A percentile compares a stretch with the other conserved stretches of the same genome.
Evolutionary conservation across 2,329 filamentous ascomycete species (phyloP).

Genomic region (Colletotrichum sp.): DNA sequence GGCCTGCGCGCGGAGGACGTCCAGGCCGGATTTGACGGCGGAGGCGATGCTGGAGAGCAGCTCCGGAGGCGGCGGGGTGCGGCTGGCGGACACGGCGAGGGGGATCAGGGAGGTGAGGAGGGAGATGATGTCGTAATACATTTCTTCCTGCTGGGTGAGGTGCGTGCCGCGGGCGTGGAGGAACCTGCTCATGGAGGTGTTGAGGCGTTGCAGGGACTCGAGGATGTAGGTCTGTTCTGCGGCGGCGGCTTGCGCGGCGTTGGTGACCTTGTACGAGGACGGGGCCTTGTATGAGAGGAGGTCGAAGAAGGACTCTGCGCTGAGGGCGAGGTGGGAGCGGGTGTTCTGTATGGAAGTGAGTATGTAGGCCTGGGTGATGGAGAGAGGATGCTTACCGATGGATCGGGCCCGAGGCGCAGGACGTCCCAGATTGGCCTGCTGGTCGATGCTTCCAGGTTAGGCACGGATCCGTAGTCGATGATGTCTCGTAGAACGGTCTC

Average conservation of each 20-base stretch:
- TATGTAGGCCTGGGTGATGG: neutral
- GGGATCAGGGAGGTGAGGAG: slow-evolving; percentile 42
- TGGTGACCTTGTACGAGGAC: slow-evolving; percentile 54
- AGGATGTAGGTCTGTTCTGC: slow-evolving; percentile 50
- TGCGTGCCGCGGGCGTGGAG: slow-evolving; percentile 31
- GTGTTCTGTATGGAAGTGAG: slow-evolving; percentile 41
- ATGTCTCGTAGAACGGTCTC: slow-evolving; percentile 43
- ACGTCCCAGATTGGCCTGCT: slow-evolving; percentile 45
- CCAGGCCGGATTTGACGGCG: slow-evolving; percentile 27
- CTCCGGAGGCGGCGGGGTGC: neutral
- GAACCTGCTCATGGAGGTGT: slow-evolving; percentile 46
- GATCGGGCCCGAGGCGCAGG: slow-evolving; percentile 55
- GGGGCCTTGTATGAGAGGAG: slow-evolving; percentile 53
- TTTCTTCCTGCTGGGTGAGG: slow-evolving; percentile 46
- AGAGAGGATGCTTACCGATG: slow-evolving; percentile 46
- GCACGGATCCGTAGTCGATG: slow-evolving; percentile 59
- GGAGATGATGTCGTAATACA: slow-evolving; percentile 48
- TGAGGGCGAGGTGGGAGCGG: slow-evolving; percentile 53
- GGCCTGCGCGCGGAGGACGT: slow-evolving; percentile 25
- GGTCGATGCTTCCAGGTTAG: slow-evolving; percentile 47
- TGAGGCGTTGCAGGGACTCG: slow-evolving; percentile 46
- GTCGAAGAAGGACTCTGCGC: slow-evolving; percentile 58
- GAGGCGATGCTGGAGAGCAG: slow-evolving; percentile 5
- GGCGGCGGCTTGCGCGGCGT: slow-evolving; percentile 37
- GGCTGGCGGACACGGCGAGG: slow-evolving; percentile 19